Percentiles rank a stretch among this genome's conserved stretches.
Conservation (phyloP, 225 moss, liverwort and hornwort genomes). For the Sphagnum contortum region DNA sequence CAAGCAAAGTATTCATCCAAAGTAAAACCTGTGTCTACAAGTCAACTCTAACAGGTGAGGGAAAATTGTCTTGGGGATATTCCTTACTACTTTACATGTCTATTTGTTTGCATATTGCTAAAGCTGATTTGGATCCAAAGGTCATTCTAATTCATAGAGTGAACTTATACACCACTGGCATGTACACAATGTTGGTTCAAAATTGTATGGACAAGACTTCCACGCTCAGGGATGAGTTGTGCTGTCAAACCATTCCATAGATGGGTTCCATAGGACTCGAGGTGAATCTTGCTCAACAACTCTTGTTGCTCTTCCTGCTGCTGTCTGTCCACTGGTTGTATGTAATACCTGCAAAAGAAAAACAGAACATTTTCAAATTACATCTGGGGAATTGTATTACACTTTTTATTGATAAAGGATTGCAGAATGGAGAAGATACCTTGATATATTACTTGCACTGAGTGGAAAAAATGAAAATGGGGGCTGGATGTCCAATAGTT, state of each 20-base stretch:
- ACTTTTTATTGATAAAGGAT: not conserved
- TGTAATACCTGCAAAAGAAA: conserved; percentile 51
- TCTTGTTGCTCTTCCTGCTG: conserved; percentile 27
- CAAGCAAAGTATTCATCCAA: no score
- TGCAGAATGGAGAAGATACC: conserved; percentile 16
- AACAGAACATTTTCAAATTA: not conserved
- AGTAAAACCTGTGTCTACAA: no score
- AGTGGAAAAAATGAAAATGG: conserved; percentile 64
- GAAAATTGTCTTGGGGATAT: no score
- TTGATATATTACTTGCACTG: conserved; percentile 39
- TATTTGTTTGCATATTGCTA: no score
- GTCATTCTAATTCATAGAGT: no score
- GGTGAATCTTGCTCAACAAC: conserved; percentile 37
- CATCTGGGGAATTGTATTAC: not conserved
- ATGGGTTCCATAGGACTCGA: conserved; percentile 49
- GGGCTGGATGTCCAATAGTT: conserved; percentile 34
- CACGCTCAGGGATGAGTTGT: conserved; percentile 54
- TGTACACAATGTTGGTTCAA: conserved; percentile 62
- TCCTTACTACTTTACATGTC: no score
- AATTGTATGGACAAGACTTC: conserved; percentile 60
- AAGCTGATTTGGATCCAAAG: no score
- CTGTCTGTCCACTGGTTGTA: conserved; percentile 21
- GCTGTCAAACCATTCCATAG: conserved; percentile 70
- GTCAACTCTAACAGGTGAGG: no score
- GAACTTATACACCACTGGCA: conserved; percentile 7